Conservation (phyloP, 345 rosid species). For the Isatis tinctoria region DNA sequence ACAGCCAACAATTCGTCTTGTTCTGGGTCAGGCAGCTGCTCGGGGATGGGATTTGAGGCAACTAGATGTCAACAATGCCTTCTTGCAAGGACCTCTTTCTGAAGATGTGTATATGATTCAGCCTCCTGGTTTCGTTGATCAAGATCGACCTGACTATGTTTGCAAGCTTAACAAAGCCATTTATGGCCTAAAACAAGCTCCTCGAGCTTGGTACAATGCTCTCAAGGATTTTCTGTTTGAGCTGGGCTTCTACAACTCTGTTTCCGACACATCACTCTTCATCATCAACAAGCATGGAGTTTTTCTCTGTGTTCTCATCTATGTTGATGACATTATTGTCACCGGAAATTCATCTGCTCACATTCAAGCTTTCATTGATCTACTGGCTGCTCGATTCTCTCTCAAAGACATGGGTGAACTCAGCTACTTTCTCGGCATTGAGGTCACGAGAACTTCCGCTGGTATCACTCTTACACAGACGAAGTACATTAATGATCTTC, state of each 20-base stretch:
- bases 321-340: background rate
- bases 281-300: background rate
- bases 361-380: background rate
- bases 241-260: background rate
- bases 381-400: background rate
- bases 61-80: background rate
- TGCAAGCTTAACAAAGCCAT: background rate
- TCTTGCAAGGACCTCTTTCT: rapidly evolving
- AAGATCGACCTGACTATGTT: background rate
- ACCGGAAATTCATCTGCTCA: background rate
- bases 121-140: background rate
- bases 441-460: background rate
- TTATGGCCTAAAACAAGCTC: background rate
- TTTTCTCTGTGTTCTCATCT: background rate
- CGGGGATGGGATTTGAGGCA: background rate
- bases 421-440: background rate
- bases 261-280: background rate
- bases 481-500: background rate
- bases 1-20: background rate
- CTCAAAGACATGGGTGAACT: background rate
- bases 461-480: background rate
- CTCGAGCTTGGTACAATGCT: background rate
- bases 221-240: background rate
- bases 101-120: background rate
- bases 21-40: background rate